Evolutionary conservation across 352 stramenopile species (phyloP), one percentile per base, ranked within the genome.

Genomic region (Phytophthora megakarya): DNA sequence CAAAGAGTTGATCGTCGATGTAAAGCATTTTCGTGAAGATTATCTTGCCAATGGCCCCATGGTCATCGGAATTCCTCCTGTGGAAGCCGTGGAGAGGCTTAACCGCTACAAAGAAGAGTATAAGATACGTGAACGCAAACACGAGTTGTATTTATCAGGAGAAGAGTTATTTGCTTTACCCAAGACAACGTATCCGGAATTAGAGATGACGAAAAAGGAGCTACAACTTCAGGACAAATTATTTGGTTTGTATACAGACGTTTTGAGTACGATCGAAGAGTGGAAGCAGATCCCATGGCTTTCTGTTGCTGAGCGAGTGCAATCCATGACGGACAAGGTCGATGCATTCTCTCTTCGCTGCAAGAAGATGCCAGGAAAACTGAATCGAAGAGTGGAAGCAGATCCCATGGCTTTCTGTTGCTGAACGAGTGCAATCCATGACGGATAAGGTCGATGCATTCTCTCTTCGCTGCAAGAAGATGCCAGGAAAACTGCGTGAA

Each of bases 281-380:
- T 99, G 96, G 96, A 98, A 98, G 70, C 86, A 97, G 43, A 97
- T 98, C 44, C 81, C 91, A n/a, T 99, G 97, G 96, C 72, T 95
- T 5, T 86, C 97, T 13, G 94, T 99, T 7, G 86, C 94, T n/a
- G 84, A 92, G 43, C 88, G 97, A 42, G 92, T 99, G 38, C 90
- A 97, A 52, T 78, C 91, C 25, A 99, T 99, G 97, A 98, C 84
- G 1, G 93, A 98, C 65, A 98, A 96, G 38, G 98, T 99, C 65
- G 97, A 99, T 33, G 86, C 86, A 13, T 99, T 99, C 69, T 90
- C 93, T 19, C 82, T 76, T 11, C 88, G 96, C 19, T 99, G 96
- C 76, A 99, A 99, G 83, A 99, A 99, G 61, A 92, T 99, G 76
- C 97, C n/a, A n/a, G n/a, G n/a, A n/a, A n/a, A n/a, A n/a, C n/a